Conservation (phyloP, 179 eudicot genomes). For the Monotropa hypopitys region DNA sequence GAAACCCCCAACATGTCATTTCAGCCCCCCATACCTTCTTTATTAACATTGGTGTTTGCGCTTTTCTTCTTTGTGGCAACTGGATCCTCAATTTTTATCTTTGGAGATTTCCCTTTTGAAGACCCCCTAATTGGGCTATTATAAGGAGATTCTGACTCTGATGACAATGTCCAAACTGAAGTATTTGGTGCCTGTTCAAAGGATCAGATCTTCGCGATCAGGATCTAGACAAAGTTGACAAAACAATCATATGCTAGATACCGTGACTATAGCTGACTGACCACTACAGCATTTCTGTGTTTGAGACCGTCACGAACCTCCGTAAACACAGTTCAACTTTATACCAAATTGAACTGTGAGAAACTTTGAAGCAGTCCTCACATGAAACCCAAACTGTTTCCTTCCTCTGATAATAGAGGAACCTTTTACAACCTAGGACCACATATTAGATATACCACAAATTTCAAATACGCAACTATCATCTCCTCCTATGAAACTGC, state of each 20-base stretch:
- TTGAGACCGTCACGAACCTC: neutral
- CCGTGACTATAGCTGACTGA: neutral
- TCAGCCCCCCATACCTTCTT: constrained; percentile 10
- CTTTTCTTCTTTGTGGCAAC: constrained; percentile 23
- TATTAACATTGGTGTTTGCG: constrained; percentile 9
- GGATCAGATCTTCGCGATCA: neutral
- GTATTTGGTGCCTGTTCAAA: constrained; percentile 39
- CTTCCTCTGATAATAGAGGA: neutral
- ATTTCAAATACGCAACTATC: neutral
- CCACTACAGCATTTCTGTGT: neutral
- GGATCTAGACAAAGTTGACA: neutral
- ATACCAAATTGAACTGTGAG: neutral
- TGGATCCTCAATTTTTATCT: constrained; percentile 22
- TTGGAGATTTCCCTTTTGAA: constrained; percentile 38
- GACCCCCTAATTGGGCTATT: constrained; percentile 18
- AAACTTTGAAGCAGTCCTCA: neutral
- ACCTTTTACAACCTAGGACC: neutral
- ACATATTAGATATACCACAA: neutral
- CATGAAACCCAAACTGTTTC: neutral
- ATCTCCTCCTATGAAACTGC: neutral
- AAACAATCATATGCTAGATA: neutral
- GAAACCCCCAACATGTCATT: neutral
- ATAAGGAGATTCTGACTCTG: constrained; percentile 55
- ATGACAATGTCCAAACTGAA: constrained; percentile 44
- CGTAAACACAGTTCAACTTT: neutral